A percentile compares a stretch with the other conserved stretches of the same genome.
Conservation (phyloP, 2,329 filamentous ascomycete species). For the Tolypocladium tundrense region DNA sequence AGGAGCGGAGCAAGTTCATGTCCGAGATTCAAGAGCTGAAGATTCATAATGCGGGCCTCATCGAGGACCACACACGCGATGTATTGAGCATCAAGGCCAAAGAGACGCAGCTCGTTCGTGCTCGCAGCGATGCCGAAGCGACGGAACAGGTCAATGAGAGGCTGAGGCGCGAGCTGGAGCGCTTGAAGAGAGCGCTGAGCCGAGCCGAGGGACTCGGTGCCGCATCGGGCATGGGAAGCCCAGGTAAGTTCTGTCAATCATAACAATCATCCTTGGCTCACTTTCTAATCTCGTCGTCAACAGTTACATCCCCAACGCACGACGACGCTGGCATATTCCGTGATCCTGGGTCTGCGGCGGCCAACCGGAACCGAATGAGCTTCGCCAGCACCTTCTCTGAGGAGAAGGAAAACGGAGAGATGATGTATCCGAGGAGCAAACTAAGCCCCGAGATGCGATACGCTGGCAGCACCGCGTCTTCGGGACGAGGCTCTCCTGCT, state of each 20-base stretch:
- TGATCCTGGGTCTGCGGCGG: slow-evolving; percentile 32
- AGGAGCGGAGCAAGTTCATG: slow-evolving; percentile 70
- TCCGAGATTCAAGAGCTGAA: slow-evolving; percentile 91
- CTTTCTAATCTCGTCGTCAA: slow-evolving; percentile 9
- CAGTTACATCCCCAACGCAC: slow-evolving; percentile 39
- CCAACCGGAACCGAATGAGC: slow-evolving; percentile 44
- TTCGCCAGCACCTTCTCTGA: slow-evolving; percentile 59
- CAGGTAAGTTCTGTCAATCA: slow-evolving; percentile 15
- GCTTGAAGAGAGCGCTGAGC: slow-evolving; percentile 78
- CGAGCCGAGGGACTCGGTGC: slow-evolving; percentile 43
- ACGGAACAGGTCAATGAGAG: slow-evolving; percentile 80
- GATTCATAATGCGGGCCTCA: slow-evolving; percentile 91
- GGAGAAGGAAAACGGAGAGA: slow-evolving; percentile 64
- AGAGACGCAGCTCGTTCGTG: slow-evolving; percentile 90
- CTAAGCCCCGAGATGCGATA: slow-evolving; percentile 46
- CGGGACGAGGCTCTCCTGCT: slow-evolving; percentile 49
- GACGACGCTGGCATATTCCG: slow-evolving; percentile 53
- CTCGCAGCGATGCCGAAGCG: slow-evolving; percentile 79
- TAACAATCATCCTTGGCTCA: background rate
- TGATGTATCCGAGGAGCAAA: slow-evolving; percentile 37
- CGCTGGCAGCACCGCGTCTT: slow-evolving; percentile 36
- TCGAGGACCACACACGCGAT: slow-evolving; percentile 93
- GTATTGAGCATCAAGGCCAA: slow-evolving; percentile 96
- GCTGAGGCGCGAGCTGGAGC: slow-evolving; percentile 78
- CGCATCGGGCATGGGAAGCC: slow-evolving; percentile 27